phyloP scores from a whole-genome alignment of 257 asterid species.

The Solanum chmielewskii region DNA sequence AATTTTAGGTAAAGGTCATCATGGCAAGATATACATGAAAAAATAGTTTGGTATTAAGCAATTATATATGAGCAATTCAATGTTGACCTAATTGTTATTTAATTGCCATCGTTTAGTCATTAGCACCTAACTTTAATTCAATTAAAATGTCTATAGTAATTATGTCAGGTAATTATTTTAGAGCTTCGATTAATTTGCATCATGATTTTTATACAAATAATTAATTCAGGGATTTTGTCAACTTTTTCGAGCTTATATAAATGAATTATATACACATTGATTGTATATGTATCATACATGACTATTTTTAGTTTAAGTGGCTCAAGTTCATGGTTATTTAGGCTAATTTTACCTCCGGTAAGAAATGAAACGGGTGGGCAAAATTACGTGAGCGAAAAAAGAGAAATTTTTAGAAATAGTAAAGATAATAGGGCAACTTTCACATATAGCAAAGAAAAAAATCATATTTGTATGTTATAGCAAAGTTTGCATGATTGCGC shows the following conservation, averaged over 20 bases:
- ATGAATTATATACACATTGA: neutral
- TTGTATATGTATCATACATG: neutral
- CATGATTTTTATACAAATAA: neutral
- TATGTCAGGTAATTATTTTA: neutral
- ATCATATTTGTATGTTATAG: too few species aligned
- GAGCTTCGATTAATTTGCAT: neutral
- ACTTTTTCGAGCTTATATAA: neutral
- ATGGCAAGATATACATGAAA: neutral
- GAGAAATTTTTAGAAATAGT: too few species aligned
- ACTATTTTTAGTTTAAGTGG: neutral
- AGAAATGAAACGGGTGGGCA: too few species aligned
- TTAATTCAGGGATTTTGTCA: accelerated
- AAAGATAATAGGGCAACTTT: too few species aligned
- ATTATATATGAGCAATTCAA: neutral
- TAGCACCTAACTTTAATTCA: neutral
- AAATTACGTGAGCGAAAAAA: too few species aligned
- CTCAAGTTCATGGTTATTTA: too few species aligned
- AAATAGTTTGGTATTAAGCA: neutral
- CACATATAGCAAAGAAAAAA: too few species aligned
- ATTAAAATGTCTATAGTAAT: neutral
- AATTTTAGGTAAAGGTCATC: neutral
- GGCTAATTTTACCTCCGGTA: too few species aligned
- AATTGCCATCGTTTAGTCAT: neutral
- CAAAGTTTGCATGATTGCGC: too few species aligned
- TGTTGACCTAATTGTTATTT: neutral